Evolutionary conservation across 2,329 filamentous ascomycete genomes (phyloP), one percentile per base, ranked within the genome.

Genomic region (Fusarium oxysporum): DNA sequence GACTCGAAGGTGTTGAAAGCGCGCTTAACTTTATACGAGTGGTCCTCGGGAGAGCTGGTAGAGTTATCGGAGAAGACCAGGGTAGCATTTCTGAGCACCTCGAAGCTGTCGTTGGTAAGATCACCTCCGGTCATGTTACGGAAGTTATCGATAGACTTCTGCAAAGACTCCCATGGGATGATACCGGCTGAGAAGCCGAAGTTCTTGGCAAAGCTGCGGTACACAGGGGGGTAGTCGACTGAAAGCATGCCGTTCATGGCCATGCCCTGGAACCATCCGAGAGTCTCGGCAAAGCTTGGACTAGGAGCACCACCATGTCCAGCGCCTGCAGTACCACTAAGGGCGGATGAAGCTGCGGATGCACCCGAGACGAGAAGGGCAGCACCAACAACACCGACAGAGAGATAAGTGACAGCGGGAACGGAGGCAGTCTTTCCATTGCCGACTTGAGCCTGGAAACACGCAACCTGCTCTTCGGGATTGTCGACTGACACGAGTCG

Each of bases 221-320:
- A 98, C 41, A 98, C 91, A 40, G 90, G 86, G 8, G 96, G 96
- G 75, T 97, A 95, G 77, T 92, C 90, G 77, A 97, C 95, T 67
- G 93, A 97, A 81, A 97, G 87, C 96, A 98, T 98, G 73, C 96
- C 95, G 82, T 96, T 98, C 86, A 96, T 92, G 33, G 96, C 95
- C 87, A 98, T 93, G 55, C 92, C 92, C 83, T 98, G 95, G 82
- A 98, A 97, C 90, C 93, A 97, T 70, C 92, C 91, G 74, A 97
- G 88, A 53, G 97, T 91, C 78, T 98, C 94, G 48, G 87, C 88
- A 80, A 98, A 98, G 59, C 92, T 93, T 32, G 96, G 96, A 76
- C 94, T 96, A 44, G 92, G 86, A 16, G 92, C 86, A 17, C 87
- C 86, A 19, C 91, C 92, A 58, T 85, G 87, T 41, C 83, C 84